A percentile compares a stretch with the other conserved stretches of the same genome.
phyloP scores from a whole-genome alignment of 1,139 yeast genomes.

The Hansenula lynferdii region DNA sequence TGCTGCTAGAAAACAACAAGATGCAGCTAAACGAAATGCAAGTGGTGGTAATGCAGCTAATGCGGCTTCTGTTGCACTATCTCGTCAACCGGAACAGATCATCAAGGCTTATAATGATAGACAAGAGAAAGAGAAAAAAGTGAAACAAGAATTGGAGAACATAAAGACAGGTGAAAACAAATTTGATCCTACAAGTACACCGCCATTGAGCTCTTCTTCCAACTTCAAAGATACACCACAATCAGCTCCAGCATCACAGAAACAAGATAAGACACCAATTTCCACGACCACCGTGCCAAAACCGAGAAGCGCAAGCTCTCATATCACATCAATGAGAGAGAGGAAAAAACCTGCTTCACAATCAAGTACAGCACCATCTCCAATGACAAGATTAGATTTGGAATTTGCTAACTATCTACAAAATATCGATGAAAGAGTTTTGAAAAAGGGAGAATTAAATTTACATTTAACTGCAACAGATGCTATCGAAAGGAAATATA shows the following conservation, averaged over 20 bases:
- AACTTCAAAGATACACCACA: constrained; percentile 3
- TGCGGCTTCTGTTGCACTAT: constrained; percentile 30
- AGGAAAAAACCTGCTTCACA: background rate
- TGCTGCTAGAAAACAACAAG: constrained; percentile 22
- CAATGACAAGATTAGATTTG: constrained; percentile 55
- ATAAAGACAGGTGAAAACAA: no score
- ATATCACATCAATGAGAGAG: background rate
- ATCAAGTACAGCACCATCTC: constrained; percentile 18
- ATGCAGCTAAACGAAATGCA: constrained; percentile 9
- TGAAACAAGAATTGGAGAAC: constrained; percentile 4
- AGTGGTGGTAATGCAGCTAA: constrained; percentile 27
- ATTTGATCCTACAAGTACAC: constrained; percentile 23
- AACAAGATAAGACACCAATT: constrained; percentile 8
- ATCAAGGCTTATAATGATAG: constrained; percentile 15
- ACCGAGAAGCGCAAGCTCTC: constrained; percentile 1
- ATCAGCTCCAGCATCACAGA: background rate
- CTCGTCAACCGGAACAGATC: constrained; percentile 22
- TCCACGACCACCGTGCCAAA: constrained; percentile 1
- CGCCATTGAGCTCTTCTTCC: constrained; percentile 15
- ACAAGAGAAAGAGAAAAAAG: constrained; percentile 6
- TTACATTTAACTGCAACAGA: constrained; percentile 38
- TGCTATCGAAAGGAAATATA: constrained; percentile 49
- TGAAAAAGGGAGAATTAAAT: constrained; percentile 54
- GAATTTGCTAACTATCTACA: constrained; percentile 62
- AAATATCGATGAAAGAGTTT: constrained; percentile 64